Evolutionary conservation across 2,329 filamentous ascomycete genomes (phyloP), one percentile per base, ranked within the genome.

Genomic region (Pezicula carpinea): DNA sequence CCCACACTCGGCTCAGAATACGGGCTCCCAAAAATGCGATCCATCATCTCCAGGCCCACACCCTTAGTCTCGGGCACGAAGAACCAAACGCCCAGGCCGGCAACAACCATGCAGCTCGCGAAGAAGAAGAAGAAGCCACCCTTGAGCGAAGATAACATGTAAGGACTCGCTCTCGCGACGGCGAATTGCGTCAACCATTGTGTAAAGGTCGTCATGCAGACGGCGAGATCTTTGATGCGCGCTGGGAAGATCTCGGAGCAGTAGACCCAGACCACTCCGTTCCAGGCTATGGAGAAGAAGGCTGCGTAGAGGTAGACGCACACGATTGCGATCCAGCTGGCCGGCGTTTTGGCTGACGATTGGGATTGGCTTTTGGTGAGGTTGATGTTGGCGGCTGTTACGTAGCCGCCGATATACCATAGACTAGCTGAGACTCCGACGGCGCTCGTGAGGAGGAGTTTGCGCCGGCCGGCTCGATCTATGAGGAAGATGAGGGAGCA

Each of bases 11-110:
- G 15, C 11, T 26, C 48, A 46, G 13, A n/a, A 31, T 55, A 59
- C 34, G 51, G 50, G 26, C 38, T 49, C 18, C 54, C 56, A 43
- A 59, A 59, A 23, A 58, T 39, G 14, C 48, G 50, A 48, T 91
- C 87, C 51, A 91, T 85, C 63, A 90, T 84, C 67, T 91, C 87
- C 2, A 91, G 74, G 0, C 81, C 84, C 6, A 84, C 75, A 36
- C 84, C 85, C 59, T 86, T 82, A 38, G 80, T 83, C 63, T 91
- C 86, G 44, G 85, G 80, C 39, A 90, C 77, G 60, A 88, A 87
- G 65, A 89, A 85, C 68, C 83, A 90, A 22, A 90, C 83, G 11
- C 87, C 65, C 0, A 80, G 52, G 0, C 79, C 76, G 1, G 77
- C 83, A 0, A 78, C 68, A 21, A 85, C 69, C 53, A 85, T 83